A percentile compares a stretch with the other conserved stretches of the same genome.
Evolutionary conservation across 306 rosid genomes (phyloP).

Genomic region (Inga leiocalycina): DNA sequence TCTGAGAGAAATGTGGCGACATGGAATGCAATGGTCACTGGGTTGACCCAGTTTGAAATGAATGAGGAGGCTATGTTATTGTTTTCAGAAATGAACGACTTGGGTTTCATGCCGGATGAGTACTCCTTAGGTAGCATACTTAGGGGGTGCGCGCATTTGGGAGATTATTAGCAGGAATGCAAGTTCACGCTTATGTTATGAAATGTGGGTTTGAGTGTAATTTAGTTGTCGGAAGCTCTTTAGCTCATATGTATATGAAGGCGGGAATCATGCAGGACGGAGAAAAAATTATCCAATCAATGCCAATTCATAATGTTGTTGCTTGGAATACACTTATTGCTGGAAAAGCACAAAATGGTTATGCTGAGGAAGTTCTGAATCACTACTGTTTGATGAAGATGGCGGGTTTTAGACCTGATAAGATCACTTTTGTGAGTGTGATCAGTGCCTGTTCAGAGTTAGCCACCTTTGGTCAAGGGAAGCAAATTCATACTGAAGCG

Average conservation of each 20-base stretch:
- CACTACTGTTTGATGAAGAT: constrained; percentile 75
- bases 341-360: constrained; percentile 79
- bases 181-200: constrained; percentile 70
- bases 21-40: constrained; percentile 84
- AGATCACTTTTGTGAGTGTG: constrained; percentile 74
- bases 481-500: constrained; percentile 84
- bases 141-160: constrained; percentile 84
- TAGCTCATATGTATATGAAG: constrained; percentile 96
- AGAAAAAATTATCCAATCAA: constrained; percentile 58
- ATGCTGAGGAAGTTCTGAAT: constrained; percentile 60
- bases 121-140: constrained; percentile 82
- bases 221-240: constrained; percentile 78
- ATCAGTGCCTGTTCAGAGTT: constrained; percentile 75
- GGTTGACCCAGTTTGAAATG: constrained; percentile 65
- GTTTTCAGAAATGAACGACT: constrained; percentile 62
- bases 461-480: constrained; percentile 85
- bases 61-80: constrained; percentile 62
- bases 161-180: constrained; percentile 58
- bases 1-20: constrained; percentile 77
- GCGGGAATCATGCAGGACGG: constrained; percentile 74
- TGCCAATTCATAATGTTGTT: constrained; percentile 75
- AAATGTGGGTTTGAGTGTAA: constrained; percentile 77
- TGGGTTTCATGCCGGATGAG: constrained; percentile 75
- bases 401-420: constrained; percentile 75
- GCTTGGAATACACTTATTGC: constrained; percentile 97